These are phyloP conservation scores for Fusarium equiseti DNA, from an alignment of 2,329 filamentous ascomycete genomes.

Conservation along the genomic window DNA sequence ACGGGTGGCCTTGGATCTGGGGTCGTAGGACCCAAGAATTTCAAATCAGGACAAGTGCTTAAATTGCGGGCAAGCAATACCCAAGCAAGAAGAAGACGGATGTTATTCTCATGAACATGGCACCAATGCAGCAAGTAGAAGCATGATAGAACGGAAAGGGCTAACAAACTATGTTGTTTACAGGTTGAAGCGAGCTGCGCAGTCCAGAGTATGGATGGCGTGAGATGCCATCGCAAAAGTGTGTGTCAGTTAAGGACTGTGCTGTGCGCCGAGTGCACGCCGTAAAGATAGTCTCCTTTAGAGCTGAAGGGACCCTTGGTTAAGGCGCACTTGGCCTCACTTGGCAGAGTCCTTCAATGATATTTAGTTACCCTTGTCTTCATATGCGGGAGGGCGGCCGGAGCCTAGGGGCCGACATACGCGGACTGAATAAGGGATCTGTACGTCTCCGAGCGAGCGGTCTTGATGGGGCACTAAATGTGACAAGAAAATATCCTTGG, in stretches of 20 bases:
- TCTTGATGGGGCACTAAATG: not conserved
- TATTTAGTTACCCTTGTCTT: constrained; percentile 27
- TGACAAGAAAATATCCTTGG: constrained; percentile 2
- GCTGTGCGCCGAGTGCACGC: constrained; percentile 39
- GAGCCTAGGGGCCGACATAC: constrained; percentile 28
- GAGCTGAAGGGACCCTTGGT: constrained; percentile 33
- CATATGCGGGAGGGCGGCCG: constrained; percentile 22
- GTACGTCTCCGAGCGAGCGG: not conserved
- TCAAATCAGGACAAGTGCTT: constrained; percentile 10
- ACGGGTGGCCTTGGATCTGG: constrained; percentile 30
- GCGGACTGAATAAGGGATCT: constrained; percentile 17
- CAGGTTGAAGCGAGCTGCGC: constrained; percentile 37
- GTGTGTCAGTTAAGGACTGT: constrained; percentile 41
- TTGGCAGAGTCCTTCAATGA: constrained; percentile 38
- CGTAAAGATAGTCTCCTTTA: constrained; percentile 33
- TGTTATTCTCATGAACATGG: constrained; percentile 38
- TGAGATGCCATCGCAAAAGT: constrained; percentile 45
- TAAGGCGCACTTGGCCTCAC: constrained; percentile 24
- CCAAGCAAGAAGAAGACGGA: constrained; percentile 18
- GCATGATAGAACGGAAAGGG: not conserved
- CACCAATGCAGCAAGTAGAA: constrained; percentile 6
- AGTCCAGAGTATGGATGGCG: constrained; percentile 25
- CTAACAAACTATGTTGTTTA: constrained; percentile 24
- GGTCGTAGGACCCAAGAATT: constrained; percentile 11
- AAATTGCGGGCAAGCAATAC: constrained; percentile 34